Conservation (phyloP, 345 rosid genomes). For the Rubroshorea leprosula region DNA sequence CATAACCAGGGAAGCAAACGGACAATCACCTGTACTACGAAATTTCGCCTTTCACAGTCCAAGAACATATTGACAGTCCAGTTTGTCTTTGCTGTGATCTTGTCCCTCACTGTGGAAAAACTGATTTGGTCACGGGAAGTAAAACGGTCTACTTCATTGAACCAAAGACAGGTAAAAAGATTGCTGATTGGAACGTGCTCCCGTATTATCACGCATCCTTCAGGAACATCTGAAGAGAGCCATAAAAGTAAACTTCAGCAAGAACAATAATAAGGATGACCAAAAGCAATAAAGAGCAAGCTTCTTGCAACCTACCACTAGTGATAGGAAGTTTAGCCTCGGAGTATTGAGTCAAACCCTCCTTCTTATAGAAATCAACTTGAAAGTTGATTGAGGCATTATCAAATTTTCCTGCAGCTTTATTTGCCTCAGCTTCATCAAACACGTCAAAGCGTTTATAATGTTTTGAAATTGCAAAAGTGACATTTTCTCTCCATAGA, state of each 20-base stretch:
- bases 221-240: slow-evolving; percentile 82
- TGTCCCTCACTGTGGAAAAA: slow-evolving; percentile 91
- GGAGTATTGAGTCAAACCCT: slow-evolving; percentile 84
- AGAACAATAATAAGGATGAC: background rate
- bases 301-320: slow-evolving; percentile 54
- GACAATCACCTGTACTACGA: slow-evolving; percentile 83
- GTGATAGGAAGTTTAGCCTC: slow-evolving; percentile 84
- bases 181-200: slow-evolving; percentile 94
- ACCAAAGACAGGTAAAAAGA: slow-evolving; percentile 94
- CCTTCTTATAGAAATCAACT: slow-evolving; percentile 78
- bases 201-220: slow-evolving; percentile 93
- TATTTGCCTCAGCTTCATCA: slow-evolving; percentile 93
- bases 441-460: slow-evolving; percentile 86
- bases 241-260: slow-evolving; percentile 7
- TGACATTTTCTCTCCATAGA: slow-evolving; percentile 94
- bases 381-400: slow-evolving; percentile 88
- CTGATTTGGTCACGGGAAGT: slow-evolving; percentile 97
- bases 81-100: slow-evolving; percentile 61
- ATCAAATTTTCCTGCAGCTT: slow-evolving; percentile 95
- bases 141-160: slow-evolving; percentile 93
- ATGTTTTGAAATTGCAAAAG: slow-evolving; percentile 91
- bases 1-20: background rate
- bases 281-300: background rate
- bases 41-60: slow-evolving; percentile 96
- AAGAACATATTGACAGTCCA: slow-evolving; percentile 90